Evolutionary conservation across 768 basidiomycete species (phyloP), one percentile per base, ranked within the genome.

Genomic region (Naganishia vishniacii): DNA sequence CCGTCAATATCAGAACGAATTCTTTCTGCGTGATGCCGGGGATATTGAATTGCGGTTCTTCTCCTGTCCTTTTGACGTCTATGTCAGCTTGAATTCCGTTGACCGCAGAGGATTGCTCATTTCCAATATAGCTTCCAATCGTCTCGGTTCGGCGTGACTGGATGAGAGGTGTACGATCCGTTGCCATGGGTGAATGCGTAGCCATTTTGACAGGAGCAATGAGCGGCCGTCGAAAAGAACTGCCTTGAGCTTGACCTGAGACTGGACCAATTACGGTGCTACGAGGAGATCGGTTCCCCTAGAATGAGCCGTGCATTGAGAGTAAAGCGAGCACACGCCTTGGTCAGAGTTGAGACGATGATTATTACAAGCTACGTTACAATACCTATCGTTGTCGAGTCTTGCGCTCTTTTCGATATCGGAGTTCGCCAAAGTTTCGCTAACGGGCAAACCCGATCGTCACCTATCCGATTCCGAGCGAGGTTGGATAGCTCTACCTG

Each of bases 11-110:
- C 32, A 60, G 61, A 13, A 53, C 25, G 32, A 66, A 61, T 20
- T 66, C 65, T n/a, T 18, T 53, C 32, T 46, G 41, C 32, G 41
- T 61, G 31, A 66, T 53, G 32, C 48, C 65, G 11, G 53, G 53
- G 31, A 61, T 46, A 23, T 66, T 66, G 44, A 61, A 66, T n/a
- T 62, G 37, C 7, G 48, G 49, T 42, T 61, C 42, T 18, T 58
- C 48, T 34, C 48, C 20, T 15, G 31, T 32, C 44, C 31, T 47
- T 41, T 64, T 42, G 15, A 25, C 8, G 11, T 29, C 59, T 28
- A 25, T 29, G 23, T n/a, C 25, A 46, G 25, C 59, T n/a, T 60
- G 25, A 26, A 25, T 26, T 7, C 15, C 34, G 34, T 37, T 37
- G 34, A 37, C 7, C 8, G 34, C 7, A 15, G 34, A 37, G 11